Evolutionary conservation across 805 yeast genomes (phyloP).

Genomic region (Debaryomyces prosopidis): DNA sequence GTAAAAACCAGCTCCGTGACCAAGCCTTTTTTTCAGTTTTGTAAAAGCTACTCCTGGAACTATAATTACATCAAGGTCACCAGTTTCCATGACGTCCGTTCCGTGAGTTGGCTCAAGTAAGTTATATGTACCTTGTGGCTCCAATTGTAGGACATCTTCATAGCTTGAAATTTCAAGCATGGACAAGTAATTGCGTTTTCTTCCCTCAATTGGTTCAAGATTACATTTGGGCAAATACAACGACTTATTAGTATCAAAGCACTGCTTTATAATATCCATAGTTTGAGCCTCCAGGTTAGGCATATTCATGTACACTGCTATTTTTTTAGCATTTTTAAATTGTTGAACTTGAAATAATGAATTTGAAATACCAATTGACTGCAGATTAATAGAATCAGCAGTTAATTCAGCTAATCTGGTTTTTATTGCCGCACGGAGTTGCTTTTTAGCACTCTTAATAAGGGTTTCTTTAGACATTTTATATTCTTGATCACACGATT

Average conservation of each 20-base stretch:
- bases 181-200: conserved; percentile 44
- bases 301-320: conserved; percentile 81
- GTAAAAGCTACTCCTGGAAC: conserved; percentile 89
- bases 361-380: conserved; percentile 24
- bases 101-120: conserved; percentile 64
- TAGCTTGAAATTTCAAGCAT: conserved; percentile 53
- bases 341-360: conserved; percentile 24
- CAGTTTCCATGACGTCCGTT: conserved; percentile 24
- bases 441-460: conserved; percentile 20
- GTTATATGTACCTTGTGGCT: conserved; percentile 68
- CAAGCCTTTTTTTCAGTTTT: conserved; percentile 54
- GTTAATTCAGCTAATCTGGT: conserved; percentile 15
- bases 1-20: conserved; percentile 93
- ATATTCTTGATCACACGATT: too few species aligned
- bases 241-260: conserved; percentile 49
- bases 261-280: conserved; percentile 45
- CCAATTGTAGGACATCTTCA: conserved; percentile 44
- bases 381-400: conserved; percentile 15
- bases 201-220: conserved; percentile 24
- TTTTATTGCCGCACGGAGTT: conserved; percentile 27
- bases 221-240: conserved; percentile 63
- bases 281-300: conserved; percentile 71
- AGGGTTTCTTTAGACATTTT: conserved; percentile 1
- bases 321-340: conserved; percentile 43
- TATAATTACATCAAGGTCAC: conserved; percentile 63